Percentiles rank a stretch among this genome's conserved stretches.
phyloP scores from a whole-genome alignment of 2,329 filamentous ascomycete genomes.

The Mariannaea elegans region DNA sequence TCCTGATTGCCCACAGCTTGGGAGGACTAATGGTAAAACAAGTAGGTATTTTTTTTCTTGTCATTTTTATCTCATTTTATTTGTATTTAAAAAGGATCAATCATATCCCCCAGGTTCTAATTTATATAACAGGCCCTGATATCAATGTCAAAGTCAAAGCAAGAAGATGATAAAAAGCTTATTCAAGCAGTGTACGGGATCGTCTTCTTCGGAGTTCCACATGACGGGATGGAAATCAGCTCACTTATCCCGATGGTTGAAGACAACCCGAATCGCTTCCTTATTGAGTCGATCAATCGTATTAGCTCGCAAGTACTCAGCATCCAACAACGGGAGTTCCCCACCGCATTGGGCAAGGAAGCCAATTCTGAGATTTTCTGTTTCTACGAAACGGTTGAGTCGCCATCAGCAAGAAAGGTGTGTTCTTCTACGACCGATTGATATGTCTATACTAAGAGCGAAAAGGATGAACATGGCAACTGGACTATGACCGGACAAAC shows the following conservation, averaged over 20 bases:
- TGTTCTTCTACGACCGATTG: neutral
- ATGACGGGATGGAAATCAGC: slow-evolving; percentile 20
- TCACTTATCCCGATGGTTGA: slow-evolving; percentile 20
- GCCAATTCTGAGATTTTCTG: neutral
- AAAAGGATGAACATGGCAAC: slow-evolving; percentile 25
- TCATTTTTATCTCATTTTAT: neutral
- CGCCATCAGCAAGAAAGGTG: slow-evolving; percentile 33
- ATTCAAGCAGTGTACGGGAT: slow-evolving; percentile 9
- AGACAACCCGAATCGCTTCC: slow-evolving; percentile 15
- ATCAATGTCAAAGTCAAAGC: slow-evolving; percentile 5
- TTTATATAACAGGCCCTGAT: slow-evolving; percentile 14
- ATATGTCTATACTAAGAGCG: slow-evolving; percentile 12
- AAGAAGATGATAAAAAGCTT: neutral
- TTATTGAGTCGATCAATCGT: slow-evolving; percentile 13
- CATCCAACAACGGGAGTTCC: slow-evolving; percentile 11
- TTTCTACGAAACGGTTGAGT: slow-evolving; percentile 29
- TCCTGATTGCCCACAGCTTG: neutral
- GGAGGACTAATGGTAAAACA: neutral
- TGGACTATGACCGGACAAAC: slow-evolving; percentile 35
- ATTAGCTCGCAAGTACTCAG: slow-evolving; percentile 13
- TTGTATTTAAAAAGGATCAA: no score
- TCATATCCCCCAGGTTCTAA: no score
- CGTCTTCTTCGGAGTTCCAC: slow-evolving; percentile 24
- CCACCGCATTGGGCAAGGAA: neutral
- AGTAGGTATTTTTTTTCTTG: neutral